These are phyloP conservation scores for Candida nitratophila DNA, from an alignment of 805 yeast genomes.

Conservation along the genomic window DNA sequence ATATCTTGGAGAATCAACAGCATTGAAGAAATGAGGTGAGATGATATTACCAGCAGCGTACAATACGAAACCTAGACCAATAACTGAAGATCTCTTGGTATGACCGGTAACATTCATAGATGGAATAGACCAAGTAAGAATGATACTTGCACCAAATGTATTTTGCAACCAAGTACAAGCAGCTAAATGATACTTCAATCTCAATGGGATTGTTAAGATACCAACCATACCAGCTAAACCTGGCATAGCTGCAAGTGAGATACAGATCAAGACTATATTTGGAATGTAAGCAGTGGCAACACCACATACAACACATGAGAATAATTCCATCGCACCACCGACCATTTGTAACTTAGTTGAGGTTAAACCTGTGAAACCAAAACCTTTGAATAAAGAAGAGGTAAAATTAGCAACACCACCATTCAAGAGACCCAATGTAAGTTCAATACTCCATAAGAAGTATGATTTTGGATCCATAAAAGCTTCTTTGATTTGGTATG, in stretches of 20 bases:
- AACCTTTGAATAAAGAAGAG: constrained; percentile 30
- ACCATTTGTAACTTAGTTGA: constrained; percentile 22
- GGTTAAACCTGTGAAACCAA: constrained; percentile 16
- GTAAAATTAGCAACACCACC: constrained; percentile 37
- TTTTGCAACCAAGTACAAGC: constrained; percentile 5
- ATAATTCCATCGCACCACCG: constrained; percentile 27
- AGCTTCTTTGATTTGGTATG: constrained; percentile 21
- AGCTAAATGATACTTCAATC: constrained; percentile 20
- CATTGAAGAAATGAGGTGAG: constrained; percentile 63
- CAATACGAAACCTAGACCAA: constrained; percentile 48
- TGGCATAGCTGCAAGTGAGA: constrained; percentile 19
- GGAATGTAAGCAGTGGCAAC: constrained; percentile 15
- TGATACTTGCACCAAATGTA: background rate
- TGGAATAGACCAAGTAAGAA: background rate
- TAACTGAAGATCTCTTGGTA: constrained; percentile 52
- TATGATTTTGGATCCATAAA: constrained; percentile 29
- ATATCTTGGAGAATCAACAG: constrained; percentile 49
- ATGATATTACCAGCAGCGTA: constrained; percentile 60
- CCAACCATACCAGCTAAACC: constrained; percentile 24
- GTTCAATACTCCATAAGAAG: constrained; percentile 23
- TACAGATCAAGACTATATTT: constrained; percentile 27
- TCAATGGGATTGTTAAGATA: constrained; percentile 16
- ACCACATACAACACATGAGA: constrained; percentile 18
- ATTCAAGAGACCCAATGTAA: constrained; percentile 23
- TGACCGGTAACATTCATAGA: constrained; percentile 48